Base-by-base conservation (phyloP, 805 yeast species). In the Lachancea nothofagi region DNA sequence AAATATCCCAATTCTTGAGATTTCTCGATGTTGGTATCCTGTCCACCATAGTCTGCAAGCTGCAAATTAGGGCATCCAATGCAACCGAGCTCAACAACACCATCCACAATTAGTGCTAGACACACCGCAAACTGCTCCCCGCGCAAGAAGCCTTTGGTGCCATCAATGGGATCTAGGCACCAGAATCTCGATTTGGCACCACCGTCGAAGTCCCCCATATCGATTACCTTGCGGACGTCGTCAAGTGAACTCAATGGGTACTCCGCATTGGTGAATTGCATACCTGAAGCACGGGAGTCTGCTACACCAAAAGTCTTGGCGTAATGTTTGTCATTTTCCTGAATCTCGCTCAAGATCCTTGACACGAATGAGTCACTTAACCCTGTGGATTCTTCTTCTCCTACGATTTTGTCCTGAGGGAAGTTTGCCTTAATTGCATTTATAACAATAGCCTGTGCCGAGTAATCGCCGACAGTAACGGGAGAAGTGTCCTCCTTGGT, bases 141-240 rank as follows among this genome's bases (percentile, higher is more conserved):
- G 56, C 99, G 73, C 40, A 93, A 67, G 59, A 93, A 93, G 0
- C 99, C 99, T 60, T 81, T 93, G 15, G 99, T 93, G 6, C 99
- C 99, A 57, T 93, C 99, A 46, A 93, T 89, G 28, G 99, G 99
- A 57, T 93, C 99, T 54, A 93, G 67, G 1, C 97, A 95, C 99
- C 99, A 93, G 58, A 86, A 78, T 45, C 98, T 71, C 18, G 95
- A 95, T 26, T 62, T 67, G 23, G 65, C 50, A 4, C 97, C 95
- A 40, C 97, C 97, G 45, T 71, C 60, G 28, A 83, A 84, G 54
- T 75, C 72, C 34, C 98, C 98, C 44, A 71, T 64, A 57, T 88
- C 96, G 42, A 93, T 83, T 19, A 82, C 70, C 5, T 74, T 69
- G 48, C 74, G 72, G 35, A 90, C 71, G 23, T 74, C 71, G 1